Conservation (phyloP, 805 yeast genomes). For the Saturnispora dispora region DNA sequence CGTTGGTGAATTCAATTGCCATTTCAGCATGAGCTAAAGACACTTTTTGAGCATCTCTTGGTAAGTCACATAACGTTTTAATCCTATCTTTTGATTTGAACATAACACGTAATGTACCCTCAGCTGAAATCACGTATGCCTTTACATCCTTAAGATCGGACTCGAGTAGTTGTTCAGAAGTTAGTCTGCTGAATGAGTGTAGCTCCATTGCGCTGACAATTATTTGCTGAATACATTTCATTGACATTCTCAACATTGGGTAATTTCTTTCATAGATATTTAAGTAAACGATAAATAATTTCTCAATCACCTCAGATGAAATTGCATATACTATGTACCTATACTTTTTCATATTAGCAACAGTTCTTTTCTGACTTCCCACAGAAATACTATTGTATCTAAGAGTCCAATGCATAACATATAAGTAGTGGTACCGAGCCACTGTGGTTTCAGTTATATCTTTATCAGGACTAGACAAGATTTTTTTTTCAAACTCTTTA, state of each 20-base stretch:
- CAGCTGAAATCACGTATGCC: conserved; percentile 23
- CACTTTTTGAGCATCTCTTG: conserved; percentile 54
- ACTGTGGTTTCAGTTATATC: conserved; percentile 21
- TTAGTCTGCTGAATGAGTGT: conserved; percentile 27
- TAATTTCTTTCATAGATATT: conserved; percentile 32
- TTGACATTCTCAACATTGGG: conserved; percentile 59
- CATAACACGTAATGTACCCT: conserved; percentile 42
- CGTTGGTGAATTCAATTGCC: conserved; percentile 55
- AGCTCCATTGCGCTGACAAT: conserved; percentile 35
- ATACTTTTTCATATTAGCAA: conserved; percentile 1
- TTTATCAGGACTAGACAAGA: conserved; percentile 17
- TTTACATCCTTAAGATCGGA: conserved; percentile 41
- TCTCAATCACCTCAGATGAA: conserved; percentile 4
- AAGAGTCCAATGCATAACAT: conserved; percentile 67
- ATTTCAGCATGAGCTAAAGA: conserved; percentile 54
- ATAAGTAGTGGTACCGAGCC: conserved; percentile 40
- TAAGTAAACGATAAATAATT: conserved; percentile 1
- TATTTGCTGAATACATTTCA: conserved; percentile 58
- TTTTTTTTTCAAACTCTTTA: conserved; percentile 34
- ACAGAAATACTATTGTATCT: conserved; percentile 44
- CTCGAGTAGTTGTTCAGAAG: conserved; percentile 30
- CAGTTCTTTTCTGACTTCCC: conserved; percentile 23
- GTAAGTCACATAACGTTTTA: conserved; percentile 46
- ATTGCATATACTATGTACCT: conserved; percentile 2
- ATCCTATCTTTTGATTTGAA: conserved; percentile 59